Evolutionary conservation across 345 rosid species (phyloP).

Genomic region (Rhodomyrtus tomentosa): DNA sequence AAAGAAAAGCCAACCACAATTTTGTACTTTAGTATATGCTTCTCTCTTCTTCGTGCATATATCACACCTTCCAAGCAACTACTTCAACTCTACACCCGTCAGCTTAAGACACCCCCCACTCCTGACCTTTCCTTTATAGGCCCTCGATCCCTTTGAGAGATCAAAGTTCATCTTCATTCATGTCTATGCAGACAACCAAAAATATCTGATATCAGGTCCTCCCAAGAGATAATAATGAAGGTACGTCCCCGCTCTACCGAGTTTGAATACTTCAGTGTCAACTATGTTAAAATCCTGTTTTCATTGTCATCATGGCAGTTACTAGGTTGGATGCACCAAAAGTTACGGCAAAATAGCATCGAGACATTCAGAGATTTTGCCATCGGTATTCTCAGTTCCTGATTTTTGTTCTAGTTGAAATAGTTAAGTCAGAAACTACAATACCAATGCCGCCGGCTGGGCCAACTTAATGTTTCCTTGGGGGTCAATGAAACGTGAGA

Average conservation of each 20-base stretch:
- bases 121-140: neutral
- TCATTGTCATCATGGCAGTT: constrained; percentile 46
- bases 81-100: constrained; percentile 2
- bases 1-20: constrained; percentile 58
- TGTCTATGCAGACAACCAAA: constrained; percentile 21
- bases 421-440: neutral
- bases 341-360: constrained; percentile 28
- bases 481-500: neutral
- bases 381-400: constrained; percentile 30
- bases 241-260: constrained; percentile 25
- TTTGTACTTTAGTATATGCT: constrained; percentile 67
- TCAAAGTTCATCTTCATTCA: constrained; percentile 11
- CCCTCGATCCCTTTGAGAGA: neutral
- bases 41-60: constrained; percentile 28
- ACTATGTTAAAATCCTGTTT: constrained; percentile 15
- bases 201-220: constrained; percentile 14
- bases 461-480: neutral
- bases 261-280: neutral
- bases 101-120: neutral
- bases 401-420: neutral
- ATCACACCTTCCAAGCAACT: constrained; percentile 31
- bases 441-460: neutral
- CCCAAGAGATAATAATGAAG: constrained; percentile 47
- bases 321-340: constrained; percentile 71
- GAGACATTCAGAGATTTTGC: constrained; percentile 52